These are phyloP conservation scores for Pythium volutum DNA, from an alignment of 352 stramenopile genomes.

Conservation along the genomic window DNA sequence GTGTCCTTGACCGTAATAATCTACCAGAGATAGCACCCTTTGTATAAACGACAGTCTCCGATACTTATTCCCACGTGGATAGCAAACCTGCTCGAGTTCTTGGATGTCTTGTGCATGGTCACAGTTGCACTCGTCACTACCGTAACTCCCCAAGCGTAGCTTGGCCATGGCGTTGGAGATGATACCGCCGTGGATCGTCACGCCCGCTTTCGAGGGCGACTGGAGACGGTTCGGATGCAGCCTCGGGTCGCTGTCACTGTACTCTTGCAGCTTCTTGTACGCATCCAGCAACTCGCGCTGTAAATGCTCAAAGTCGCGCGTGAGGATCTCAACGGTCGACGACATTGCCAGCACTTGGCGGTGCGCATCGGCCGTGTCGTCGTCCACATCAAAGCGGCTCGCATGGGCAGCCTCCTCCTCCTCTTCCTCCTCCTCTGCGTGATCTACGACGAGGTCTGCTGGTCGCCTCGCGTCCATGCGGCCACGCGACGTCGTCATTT, in stretches of 20 bases:
- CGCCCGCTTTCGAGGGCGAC: constrained; percentile 24
- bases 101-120: constrained; percentile 30
- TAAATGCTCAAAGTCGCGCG: constrained; percentile 51
- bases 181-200: constrained; percentile 20
- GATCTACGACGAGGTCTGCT: background rate
- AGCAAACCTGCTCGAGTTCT: constrained; percentile 31
- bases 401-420: background rate
- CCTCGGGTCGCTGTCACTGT: constrained; percentile 24
- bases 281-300: constrained; percentile 48
- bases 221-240: constrained; percentile 1
- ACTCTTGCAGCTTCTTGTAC: constrained; percentile 57
- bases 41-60: no score
- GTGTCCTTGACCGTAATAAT: constrained; percentile 52
- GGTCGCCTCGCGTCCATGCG: background rate
- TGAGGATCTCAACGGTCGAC: constrained; percentile 57
- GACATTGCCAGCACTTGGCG: constrained; percentile 65
- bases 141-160: constrained; percentile 15
- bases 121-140: constrained; percentile 20
- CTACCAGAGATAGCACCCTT: constrained; percentile 9
- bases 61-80: no score
- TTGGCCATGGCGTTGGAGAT: constrained; percentile 29
- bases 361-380: constrained; percentile 43
- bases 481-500: background rate
- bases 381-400: constrained; percentile 8
- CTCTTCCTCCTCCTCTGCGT: background rate